These are phyloP conservation scores for Lagenidium sp. DNA, from an alignment of 352 stramenopile species.

Conservation along the genomic window DNA sequence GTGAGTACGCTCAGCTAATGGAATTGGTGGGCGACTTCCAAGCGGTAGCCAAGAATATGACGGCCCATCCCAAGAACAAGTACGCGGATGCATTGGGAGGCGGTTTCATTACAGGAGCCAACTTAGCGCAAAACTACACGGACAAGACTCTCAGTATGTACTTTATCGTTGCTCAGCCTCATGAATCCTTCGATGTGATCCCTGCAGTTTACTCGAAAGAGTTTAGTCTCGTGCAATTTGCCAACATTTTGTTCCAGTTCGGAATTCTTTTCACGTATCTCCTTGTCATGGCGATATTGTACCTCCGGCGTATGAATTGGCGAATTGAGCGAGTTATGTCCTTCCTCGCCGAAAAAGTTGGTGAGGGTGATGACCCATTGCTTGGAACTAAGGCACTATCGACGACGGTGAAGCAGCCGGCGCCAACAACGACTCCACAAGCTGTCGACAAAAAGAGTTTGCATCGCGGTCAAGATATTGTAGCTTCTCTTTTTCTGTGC, in stretches of 20 bases:
- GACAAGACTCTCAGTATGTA: constrained; percentile 73
- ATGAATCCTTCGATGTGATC: constrained; percentile 50
- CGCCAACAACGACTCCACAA: neutral
- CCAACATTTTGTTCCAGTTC: constrained; percentile 52
- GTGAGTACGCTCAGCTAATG: constrained; percentile 56
- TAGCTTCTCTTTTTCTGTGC: constrained; percentile 73
- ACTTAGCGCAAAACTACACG: constrained; percentile 41
- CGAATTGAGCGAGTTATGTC: constrained; percentile 70
- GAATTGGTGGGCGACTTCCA: constrained; percentile 52
- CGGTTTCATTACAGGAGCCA: constrained; percentile 52
- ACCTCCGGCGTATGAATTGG: constrained; percentile 73
- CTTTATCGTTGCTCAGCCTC: constrained; percentile 62
- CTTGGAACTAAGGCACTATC: neutral
- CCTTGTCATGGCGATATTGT: constrained; percentile 36
- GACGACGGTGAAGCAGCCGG: neutral
- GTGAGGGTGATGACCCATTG: constrained; percentile 10
- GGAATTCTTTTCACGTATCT: constrained; percentile 32
- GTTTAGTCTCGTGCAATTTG: constrained; percentile 51
- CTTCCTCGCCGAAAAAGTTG: constrained; percentile 58
- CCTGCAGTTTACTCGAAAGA: constrained; percentile 62
- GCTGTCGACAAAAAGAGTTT: constrained; percentile 5
- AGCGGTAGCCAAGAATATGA: constrained; percentile 50
- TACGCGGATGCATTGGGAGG: constrained; percentile 52
- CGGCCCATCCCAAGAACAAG: constrained; percentile 55
- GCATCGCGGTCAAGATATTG: constrained; percentile 33